A percentile compares a stretch with the other conserved stretches of the same genome.
phyloP scores from a whole-genome alignment of 108 stramenopile species.

The Cyclotella sp. region DNA sequence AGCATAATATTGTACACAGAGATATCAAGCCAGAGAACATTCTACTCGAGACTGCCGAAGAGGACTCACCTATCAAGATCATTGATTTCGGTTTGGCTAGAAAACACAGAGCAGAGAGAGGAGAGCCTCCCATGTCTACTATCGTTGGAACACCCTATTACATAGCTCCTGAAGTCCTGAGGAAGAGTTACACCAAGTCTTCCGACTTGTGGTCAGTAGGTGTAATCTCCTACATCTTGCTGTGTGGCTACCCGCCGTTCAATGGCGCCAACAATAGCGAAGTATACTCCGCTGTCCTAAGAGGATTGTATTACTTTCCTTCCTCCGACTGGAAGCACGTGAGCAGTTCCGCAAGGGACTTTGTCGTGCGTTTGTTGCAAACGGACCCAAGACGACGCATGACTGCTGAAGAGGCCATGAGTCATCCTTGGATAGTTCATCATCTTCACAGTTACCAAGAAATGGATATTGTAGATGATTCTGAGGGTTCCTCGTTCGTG shows the following conservation, averaged over 20 bases:
- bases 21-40: slow-evolving; percentile 91
- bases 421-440: slow-evolving; percentile 7
- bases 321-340: neutral
- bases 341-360: neutral
- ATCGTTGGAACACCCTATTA: slow-evolving; percentile 66
- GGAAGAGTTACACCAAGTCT: slow-evolving; percentile 47
- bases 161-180: slow-evolving; percentile 68
- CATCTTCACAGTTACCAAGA: neutral
- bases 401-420: slow-evolving; percentile 5
- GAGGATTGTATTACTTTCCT: slow-evolving; percentile 21
- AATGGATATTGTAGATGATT: neutral
- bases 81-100: slow-evolving; percentile 81
- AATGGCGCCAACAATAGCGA: slow-evolving; percentile 54
- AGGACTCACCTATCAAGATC: slow-evolving; percentile 61
- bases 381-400: neutral
- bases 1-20: slow-evolving; percentile 57
- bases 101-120: slow-evolving; percentile 17
- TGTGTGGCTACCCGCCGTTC: slow-evolving; percentile 86
- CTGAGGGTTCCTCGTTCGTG: slow-evolving; percentile 4
- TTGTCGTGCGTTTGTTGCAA: neutral
- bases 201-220: slow-evolving; percentile 85
- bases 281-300: slow-evolving; percentile 55
- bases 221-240: slow-evolving; percentile 78
- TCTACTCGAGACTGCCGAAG: slow-evolving; percentile 54
- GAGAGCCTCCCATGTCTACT: slow-evolving; percentile 44